A percentile compares a stretch with the other conserved stretches of the same genome.
Conservation (phyloP, 2,329 filamentous ascomycete species). For the Penicillium polonicum region DNA sequence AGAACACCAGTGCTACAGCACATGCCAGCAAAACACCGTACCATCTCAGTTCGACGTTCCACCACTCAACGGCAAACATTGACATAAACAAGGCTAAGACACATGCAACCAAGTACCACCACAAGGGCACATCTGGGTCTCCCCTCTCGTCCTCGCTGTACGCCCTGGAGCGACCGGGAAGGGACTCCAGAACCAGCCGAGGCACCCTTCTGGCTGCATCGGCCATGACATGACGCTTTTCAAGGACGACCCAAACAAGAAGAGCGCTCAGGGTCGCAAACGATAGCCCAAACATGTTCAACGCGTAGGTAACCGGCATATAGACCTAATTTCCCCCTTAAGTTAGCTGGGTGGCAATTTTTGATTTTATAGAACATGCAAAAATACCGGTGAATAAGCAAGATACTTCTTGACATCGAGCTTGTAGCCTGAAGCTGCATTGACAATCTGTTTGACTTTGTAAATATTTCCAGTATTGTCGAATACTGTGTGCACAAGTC, state of each 20-base stretch:
- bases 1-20: constrained; percentile 26
- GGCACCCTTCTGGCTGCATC: constrained; percentile 10
- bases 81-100: constrained; percentile 22
- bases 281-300: constrained; percentile 54
- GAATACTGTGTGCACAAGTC: constrained; percentile 49
- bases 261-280: constrained; percentile 63
- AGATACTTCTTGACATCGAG: constrained; percentile 63
- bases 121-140: constrained; percentile 19
- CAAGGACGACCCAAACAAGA: constrained; percentile 27
- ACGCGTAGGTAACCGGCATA: constrained; percentile 28
- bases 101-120: constrained; percentile 23
- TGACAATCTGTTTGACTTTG: constrained; percentile 62
- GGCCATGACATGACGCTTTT: constrained; percentile 21
- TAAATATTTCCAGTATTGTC: constrained; percentile 66
- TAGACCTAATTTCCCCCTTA: constrained; percentile 16
- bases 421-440: constrained; percentile 52
- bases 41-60: constrained; percentile 27
- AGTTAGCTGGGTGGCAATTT: constrained; percentile 43
- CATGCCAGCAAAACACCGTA: constrained; percentile 28
- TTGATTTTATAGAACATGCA: constrained; percentile 46
- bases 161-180: constrained; percentile 2
- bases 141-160: constrained; percentile 1
- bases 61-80: constrained; percentile 28
- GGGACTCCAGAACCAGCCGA: constrained; percentile 5
- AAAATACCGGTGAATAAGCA: constrained; percentile 61